Conservation (phyloP, 1,284 basidiomycete genomes). For the Tilletia walkeri region DNA sequence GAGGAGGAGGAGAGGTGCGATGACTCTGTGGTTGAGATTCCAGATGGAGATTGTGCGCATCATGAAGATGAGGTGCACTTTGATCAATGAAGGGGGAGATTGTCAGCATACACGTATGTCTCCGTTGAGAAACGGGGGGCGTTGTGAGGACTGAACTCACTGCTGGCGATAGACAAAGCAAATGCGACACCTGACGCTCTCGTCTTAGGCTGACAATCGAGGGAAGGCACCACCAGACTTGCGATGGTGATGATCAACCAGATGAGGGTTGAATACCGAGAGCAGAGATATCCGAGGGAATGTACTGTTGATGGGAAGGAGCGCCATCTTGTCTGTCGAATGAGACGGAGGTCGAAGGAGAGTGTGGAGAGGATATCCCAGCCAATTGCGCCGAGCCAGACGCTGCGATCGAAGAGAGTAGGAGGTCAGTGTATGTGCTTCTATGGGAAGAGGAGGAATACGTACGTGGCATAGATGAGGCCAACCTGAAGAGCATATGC, state of each 20-base stretch:
- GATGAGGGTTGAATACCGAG: slow-evolving; percentile 38
- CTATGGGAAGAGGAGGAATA: not conserved
- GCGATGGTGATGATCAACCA: slow-evolving; percentile 38
- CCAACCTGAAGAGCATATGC: not conserved
- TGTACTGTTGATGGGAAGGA: slow-evolving; percentile 37
- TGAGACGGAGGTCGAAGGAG: slow-evolving; percentile 35
- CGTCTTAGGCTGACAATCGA: slow-evolving; percentile 32
- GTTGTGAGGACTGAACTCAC: not conserved
- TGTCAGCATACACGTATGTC: not conserved
- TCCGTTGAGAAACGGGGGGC: not conserved
- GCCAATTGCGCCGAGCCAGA: slow-evolving; percentile 47
- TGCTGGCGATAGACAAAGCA: slow-evolving; percentile 36
- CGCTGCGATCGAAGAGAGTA: not conserved
- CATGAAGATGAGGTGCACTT: slow-evolving; percentile 35
- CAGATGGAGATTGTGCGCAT: slow-evolving; percentile 43
- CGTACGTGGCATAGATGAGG: not conserved
- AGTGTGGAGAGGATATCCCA: slow-evolving; percentile 46
- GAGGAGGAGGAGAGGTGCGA: slow-evolving; percentile 32
- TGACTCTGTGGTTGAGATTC: slow-evolving; percentile 34
- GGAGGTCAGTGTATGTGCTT: not conserved
- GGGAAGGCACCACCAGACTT: slow-evolving; percentile 35
- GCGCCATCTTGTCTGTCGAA: slow-evolving; percentile 37
- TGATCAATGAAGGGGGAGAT: not conserved
- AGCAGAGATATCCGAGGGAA: slow-evolving; percentile 41
- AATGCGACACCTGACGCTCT: slow-evolving; percentile 33